phyloP scores from a whole-genome alignment of 73 alveolate species.

The Tetrahymena borealis region DNA sequence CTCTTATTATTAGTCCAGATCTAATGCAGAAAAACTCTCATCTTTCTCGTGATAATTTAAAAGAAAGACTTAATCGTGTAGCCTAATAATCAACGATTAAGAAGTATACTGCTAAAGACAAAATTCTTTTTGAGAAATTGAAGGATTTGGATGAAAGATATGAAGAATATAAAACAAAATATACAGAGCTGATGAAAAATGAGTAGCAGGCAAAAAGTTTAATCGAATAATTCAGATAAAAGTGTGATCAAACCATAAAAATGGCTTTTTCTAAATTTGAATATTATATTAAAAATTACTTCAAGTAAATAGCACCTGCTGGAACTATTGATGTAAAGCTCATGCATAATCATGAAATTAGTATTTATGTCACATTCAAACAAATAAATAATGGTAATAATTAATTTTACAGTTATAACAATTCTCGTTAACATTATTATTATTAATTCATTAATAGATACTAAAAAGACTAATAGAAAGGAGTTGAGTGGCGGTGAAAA shows the following conservation, averaged over 20 bases:
- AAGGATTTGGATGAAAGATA: not conserved
- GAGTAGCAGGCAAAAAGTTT: not conserved
- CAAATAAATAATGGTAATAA: not conserved
- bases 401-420: too few species aligned
- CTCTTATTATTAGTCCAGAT: not conserved
- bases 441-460: too few species aligned
- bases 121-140: not conserved
- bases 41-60: not conserved
- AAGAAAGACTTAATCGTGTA: not conserved
- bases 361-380: not conserved
- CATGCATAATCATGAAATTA: not conserved
- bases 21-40: not conserved
- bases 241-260: not conserved
- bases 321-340: not conserved
- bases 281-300: not conserved
- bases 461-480: not conserved
- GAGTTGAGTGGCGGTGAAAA: slow-evolving; percentile 92
- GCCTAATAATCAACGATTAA: not conserved
- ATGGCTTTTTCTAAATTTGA: not conserved
- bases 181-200: not conserved
- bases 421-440: too few species aligned
- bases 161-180: not conserved
- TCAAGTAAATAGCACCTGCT: not conserved
- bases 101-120: not conserved
- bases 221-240: not conserved